Base-by-base conservation (phyloP, 345 rosid species). In the Eucalyptus victrix region DNA sequence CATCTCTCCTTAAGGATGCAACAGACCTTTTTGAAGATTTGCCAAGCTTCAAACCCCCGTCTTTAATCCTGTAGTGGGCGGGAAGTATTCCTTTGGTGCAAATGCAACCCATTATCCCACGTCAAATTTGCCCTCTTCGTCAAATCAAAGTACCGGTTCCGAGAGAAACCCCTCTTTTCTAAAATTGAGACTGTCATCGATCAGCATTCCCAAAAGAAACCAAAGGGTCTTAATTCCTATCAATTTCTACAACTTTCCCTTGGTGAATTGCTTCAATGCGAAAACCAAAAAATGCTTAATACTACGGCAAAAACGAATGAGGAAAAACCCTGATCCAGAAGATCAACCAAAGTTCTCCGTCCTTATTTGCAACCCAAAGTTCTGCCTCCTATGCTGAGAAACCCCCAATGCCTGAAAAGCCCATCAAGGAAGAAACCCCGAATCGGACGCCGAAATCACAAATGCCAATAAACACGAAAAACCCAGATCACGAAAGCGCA, bases 21-120 rank as follows among this genome's bases (percentile, higher is more conserved):
- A 51, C 91, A 14, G 86, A 89, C 88, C 91, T 89, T 88, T 92
- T 95, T 53, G 93, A 87, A 87, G 88, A 65, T 92, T 92, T 92
- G 86, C 87, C 89, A 80, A 86, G 88, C 88, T 90, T 94, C 49
- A 65, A 92, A 45, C 86, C 93, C 87, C 80, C 86, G 80, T 91
- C 91, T 60, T 86, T 91, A 14, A 89, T 90, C 28, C 76, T 86
- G 67, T 23, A 89, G 10, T 90, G 93, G 88, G 90, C 89, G 49
- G 93, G 93, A 86, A 92, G 91, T 91, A 91, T 80, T 60, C 93
- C 97, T 93, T 97, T 98, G 65, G 98, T 93, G 96, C 98, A 96
- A 88, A 94, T 93, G 94, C 99, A 96, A 9, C 99, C 99, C 99
- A 96, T 98, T 69, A 90, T 91, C 87, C 87, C 42, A 37, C 18